Conservation (phyloP, 2,329 filamentous ascomycete species). For the Myriosclerotinia scirpicola region DNA sequence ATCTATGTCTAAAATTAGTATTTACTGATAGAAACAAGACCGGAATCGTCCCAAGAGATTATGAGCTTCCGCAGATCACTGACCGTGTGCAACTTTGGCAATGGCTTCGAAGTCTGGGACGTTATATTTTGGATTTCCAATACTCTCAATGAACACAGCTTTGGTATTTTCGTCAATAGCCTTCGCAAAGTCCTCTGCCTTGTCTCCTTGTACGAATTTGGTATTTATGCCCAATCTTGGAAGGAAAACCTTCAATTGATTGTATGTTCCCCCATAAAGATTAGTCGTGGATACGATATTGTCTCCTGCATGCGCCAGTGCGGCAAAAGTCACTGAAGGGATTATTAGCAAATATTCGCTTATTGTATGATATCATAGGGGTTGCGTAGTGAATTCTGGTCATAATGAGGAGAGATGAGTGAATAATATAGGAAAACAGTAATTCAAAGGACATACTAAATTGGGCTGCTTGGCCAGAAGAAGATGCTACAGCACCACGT, state of each 20-base stretch:
- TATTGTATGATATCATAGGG: neutral
- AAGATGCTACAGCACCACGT: slow-evolving; percentile 76
- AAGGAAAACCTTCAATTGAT: slow-evolving; percentile 90
- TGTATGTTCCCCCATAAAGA: slow-evolving; percentile 93
- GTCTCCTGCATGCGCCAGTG: slow-evolving; percentile 81
- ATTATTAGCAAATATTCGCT: slow-evolving; percentile 7
- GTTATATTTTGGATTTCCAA: slow-evolving; percentile 87
- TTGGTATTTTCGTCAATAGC: slow-evolving; percentile 92
- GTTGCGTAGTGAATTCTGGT: neutral
- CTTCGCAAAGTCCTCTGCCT: slow-evolving; percentile 71
- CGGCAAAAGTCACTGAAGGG: slow-evolving; percentile 58
- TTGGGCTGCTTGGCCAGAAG: slow-evolving; percentile 87
- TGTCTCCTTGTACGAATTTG: slow-evolving; percentile 83
- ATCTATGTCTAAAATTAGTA: slow-evolving; percentile 2
- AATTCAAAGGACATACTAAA: slow-evolving; percentile 54
- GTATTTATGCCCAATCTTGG: slow-evolving; percentile 80
- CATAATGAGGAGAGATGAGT: neutral
- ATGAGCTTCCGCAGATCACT: slow-evolving; percentile 6
- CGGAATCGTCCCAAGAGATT: neutral
- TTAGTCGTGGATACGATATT: slow-evolving; percentile 92
- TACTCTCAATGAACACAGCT: slow-evolving; percentile 86
- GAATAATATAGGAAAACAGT: neutral
- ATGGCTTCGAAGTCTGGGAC: slow-evolving; percentile 91
- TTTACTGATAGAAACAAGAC: neutral
- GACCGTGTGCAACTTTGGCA: slow-evolving; percentile 72